Base-by-base conservation (phyloP, 2,329 filamentous ascomycete species). In the Fusarium verrucosum region DNA sequence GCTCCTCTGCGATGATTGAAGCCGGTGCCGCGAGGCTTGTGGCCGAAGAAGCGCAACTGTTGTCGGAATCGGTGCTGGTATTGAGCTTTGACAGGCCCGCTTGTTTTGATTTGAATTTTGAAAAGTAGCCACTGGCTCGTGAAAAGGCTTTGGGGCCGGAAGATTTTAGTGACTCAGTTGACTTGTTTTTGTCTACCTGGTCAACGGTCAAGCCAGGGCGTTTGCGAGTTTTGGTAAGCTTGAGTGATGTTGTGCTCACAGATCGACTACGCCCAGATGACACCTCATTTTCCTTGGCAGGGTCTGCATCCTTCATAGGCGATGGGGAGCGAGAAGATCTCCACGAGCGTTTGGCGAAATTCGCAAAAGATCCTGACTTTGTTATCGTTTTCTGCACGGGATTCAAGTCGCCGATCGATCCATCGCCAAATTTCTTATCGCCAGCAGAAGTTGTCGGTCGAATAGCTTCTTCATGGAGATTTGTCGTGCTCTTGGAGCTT, bases 281-380 rank as follows among this genome's bases (percentile, higher is more conserved):
- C 55, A 49, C 58, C 17, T 56, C 57, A 5, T 67, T 69, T 61
- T 66, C 70, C 28, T 71, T 61, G 26, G 68, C 46, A 42, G 64
- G 51, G 14, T 66, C 58, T 33, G 69, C 68, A 71, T 76, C 58
- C 62, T 65, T 68, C 62, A 78, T 69, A 37, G 83, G 81, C 4
- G 83, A 83, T 0, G 83, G 79, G 2, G 82, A 83, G 16, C 81
- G 78, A 30, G 84, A 84, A 33, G 77, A 73, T 19, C 82, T 81
- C 84, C 83, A 87, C 36, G 83, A 82, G 49, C 81, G 79, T 62
- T 78, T 81, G 10, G 83, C 79, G 68, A 85, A 81, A 60, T 77
- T 81, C 44, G 80, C 78, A 65, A 86, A 80, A 36, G 81, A 83
- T 49, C 80, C 79, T 7, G 81, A 78, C 28, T 80, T 74, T 4